Evolutionary conservation across 768 basidiomycete species (phyloP).

Genomic region (Calocera viscosa): DNA sequence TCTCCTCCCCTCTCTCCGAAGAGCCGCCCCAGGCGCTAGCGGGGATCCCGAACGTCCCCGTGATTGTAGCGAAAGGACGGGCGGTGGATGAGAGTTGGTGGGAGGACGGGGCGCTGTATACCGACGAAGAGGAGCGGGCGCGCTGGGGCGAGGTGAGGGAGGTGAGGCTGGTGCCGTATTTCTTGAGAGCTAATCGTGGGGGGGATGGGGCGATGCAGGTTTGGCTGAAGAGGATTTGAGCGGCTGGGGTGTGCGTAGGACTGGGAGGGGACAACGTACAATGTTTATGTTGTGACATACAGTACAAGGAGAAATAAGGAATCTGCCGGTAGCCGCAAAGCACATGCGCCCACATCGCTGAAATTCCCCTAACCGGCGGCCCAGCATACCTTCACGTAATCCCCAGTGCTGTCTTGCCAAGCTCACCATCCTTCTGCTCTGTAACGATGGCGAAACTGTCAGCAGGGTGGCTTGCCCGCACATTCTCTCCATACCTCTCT

Average conservation of each 20-base stretch:
- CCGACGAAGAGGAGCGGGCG: background rate
- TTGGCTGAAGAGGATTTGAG: background rate
- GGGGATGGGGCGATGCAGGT: slow-evolving; percentile 1
- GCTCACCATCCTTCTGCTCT: too few species aligned
- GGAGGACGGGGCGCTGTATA: background rate
- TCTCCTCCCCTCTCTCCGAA: too few species aligned
- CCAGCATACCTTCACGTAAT: too few species aligned
- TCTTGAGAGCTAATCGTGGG: background rate
- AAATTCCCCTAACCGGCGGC: too few species aligned
- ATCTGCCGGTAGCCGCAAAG: background rate
- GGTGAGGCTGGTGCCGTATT: background rate
- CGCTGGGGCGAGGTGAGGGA: background rate
- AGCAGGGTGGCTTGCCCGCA: too few species aligned
- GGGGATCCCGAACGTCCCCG: too few species aligned
- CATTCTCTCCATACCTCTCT: too few species aligned
- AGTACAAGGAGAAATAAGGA: background rate
- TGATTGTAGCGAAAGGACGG: too few species aligned
- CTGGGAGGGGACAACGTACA: background rate
- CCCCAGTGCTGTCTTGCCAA: too few species aligned
- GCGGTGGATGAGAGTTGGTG: background rate
- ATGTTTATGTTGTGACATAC: background rate
- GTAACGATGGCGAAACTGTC: too few species aligned
- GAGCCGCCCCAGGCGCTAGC: too few species aligned
- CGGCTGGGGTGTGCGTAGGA: background rate
- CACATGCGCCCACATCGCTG: too few species aligned